phyloP scores from a whole-genome alignment of 1,139 yeast genomes.

The Suhomyces ambrosiae region DNA sequence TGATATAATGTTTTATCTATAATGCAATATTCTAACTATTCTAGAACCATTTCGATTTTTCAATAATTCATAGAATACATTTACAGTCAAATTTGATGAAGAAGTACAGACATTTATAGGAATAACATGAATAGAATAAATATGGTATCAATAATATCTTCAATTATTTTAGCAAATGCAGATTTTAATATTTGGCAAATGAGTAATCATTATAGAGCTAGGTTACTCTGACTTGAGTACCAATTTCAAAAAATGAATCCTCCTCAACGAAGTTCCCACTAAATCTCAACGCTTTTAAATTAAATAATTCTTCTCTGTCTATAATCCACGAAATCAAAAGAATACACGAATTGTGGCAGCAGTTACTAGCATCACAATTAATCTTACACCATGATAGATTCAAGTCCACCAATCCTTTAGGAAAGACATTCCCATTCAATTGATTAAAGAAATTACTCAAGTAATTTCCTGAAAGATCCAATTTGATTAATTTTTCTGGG shows the following conservation, averaged over 20 bases:
- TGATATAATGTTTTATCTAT: no score
- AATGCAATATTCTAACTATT: no score
- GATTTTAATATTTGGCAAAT: no score
- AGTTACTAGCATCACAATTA: neutral
- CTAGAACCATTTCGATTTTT: no score
- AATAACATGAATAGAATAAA: no score
- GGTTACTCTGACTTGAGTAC: neutral
- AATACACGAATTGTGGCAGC: neutral
- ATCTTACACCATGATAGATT: slow-evolving; percentile 22
- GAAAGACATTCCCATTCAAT: slow-evolving; percentile 16
- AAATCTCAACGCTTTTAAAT: slow-evolving; percentile 6
- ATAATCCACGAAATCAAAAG: slow-evolving; percentile 1
- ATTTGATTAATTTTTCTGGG: slow-evolving; percentile 16
- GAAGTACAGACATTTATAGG: no score
- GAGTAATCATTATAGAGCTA: no score
- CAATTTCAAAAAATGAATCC: neutral
- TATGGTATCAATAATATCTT: no score
- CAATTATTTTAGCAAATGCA: no score
- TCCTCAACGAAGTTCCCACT: slow-evolving; percentile 5
- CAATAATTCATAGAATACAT: no score
- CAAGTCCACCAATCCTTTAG: slow-evolving; percentile 16
- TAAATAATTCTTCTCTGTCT: slow-evolving; percentile 1
- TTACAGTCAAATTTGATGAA: no score
- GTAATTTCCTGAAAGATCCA: slow-evolving; percentile 27
- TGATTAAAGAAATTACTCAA: slow-evolving; percentile 14